Base-by-base conservation (phyloP, 768 basidiomycete species). In the Termitomyces sp. region DNA sequence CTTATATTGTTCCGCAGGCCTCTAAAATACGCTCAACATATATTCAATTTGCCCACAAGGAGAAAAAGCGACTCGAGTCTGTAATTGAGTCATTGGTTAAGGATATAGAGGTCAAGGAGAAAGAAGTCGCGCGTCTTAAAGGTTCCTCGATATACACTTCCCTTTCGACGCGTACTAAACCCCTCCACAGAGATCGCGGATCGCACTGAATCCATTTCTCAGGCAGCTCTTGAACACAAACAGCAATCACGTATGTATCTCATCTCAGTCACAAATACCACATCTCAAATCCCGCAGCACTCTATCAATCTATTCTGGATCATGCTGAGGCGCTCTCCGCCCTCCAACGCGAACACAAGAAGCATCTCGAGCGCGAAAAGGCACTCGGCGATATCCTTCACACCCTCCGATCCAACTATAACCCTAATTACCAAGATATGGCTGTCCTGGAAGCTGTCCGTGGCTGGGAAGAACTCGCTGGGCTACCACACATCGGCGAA, bases 361-460 rank as follows among this genome's bases (percentile, higher is more conserved):
- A 86, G 62, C 86, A 91, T 60, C 72, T 92, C 32, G 84, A 89
- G 61, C 88, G 89, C 56, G 87, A 96, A 69, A 83, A 83, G 62
- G 80, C 86, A 50, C 84, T 99, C 2, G 89, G 88, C 29, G 83
- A 87, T n/a, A 92, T 99, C 55, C 82, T 99, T 6, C 83, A 87
- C 60, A 79, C 87, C 34, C 83, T 99, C 11, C 83, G 92, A 25
- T 83, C 85, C 10, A 88, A 89, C 4, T 98, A 97, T 77, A 99
- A 99, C 72, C 96, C 96, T 15, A 99, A 99, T 73, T 98, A 98
- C 74, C 96, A 98, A 72, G 96, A 99, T 71, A 98, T 99, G 96
- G 95, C 94, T 2, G 96, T 98, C 52, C 84, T 97, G 34, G 96
- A 96, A 66, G 96, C 96, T 17, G 95, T 98, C 15, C 87, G 94